Base-by-base conservation (phyloP, 202 grass and related monocot species). In the Dendrocalamus latiflorus region DNA sequence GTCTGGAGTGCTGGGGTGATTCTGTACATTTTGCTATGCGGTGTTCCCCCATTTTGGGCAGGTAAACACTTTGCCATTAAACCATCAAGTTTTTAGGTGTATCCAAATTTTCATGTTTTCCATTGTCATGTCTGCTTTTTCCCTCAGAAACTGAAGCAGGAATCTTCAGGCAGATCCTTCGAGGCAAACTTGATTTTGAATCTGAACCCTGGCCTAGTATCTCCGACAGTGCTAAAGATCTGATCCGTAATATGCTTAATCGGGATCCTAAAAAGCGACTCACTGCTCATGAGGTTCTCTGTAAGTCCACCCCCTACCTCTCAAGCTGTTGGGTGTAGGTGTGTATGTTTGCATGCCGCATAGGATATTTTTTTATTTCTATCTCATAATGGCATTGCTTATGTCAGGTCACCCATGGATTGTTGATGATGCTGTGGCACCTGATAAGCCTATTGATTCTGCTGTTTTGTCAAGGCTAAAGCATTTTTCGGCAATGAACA, bases 401-500 rank as follows among this genome's bases (percentile, higher is more conserved):
- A 51, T 83, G 17, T 39, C 62, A 99, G 96, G 92, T 79, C 89
- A 99, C 66, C 91, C 93, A 36, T 99, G 96, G 96, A 96, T 99
- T 89, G 88, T 93, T 88, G 93, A 94, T 82, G 93, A 96, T 88
- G 81, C 82, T 74, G 91, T 96, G 26, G 93, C 91, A 43, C 93
- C 96, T 84, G 96, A 99, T 88, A 95, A 81, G 56, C 96, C 96
- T 64, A 92, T 99, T 25, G 96, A 94, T 86, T 93, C 93, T 85
- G 93, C 96, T 84, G 96, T 99, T 83, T 79, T 99, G 79, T 99
- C 93, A 73, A 90, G 93, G 58, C 76, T 99, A 75, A 99, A 99
- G 33, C 91, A 96, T 75, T 99, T 99, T 81, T 94, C 96, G 38
- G 96, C 93, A 75, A 99, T 96, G 93, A 99, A 99, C 86, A 99